These are phyloP conservation scores for Yamagishiella unicocca DNA, from an alignment of 139 green algal species.

Conservation along the genomic window DNA sequence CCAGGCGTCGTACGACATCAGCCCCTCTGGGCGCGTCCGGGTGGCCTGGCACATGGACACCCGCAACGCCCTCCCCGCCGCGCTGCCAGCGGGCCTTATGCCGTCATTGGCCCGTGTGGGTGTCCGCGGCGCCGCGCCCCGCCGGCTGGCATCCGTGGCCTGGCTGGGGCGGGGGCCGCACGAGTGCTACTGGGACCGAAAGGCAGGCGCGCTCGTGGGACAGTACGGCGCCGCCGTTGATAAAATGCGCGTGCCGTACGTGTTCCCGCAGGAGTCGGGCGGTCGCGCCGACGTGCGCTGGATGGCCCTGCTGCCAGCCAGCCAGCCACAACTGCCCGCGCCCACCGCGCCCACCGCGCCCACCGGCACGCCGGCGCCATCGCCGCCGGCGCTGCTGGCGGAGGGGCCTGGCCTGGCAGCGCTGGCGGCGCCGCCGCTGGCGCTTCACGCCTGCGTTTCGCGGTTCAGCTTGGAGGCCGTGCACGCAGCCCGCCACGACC, in stretches of 20 bases:
- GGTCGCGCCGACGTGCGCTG: conserved; percentile 83
- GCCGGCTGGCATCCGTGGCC: conserved; percentile 33
- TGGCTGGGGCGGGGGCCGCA: conserved; percentile 91
- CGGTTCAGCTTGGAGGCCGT: conserved; percentile 52
- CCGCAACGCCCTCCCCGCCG: conserved; percentile 67
- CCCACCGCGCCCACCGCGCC: too few relatives aligned
- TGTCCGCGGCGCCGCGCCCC: conserved; percentile 63
- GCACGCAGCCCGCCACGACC: conserved; percentile 73
- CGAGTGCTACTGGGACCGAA: conserved; percentile 94
- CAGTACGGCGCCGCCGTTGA: conserved; percentile 46
- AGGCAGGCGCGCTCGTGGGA: conserved; percentile 51
- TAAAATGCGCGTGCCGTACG: conserved; percentile 88
- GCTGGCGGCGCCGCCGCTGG: background rate
- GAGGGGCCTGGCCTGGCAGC: background rate
- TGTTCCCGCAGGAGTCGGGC: conserved; percentile 84
- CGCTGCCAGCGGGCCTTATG: conserved; percentile 56
- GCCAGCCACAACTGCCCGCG: background rate
- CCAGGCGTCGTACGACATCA: conserved; percentile 59
- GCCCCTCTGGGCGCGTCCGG: conserved; percentile 52
- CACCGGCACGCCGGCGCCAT: too few relatives aligned
- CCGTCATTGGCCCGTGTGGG: conserved; percentile 80
- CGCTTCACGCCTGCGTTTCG: conserved; percentile 33
- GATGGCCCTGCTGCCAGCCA: conserved; percentile 58
- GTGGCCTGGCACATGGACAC: conserved; percentile 80
- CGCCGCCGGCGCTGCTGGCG: background rate